Evolutionary conservation across 2,329 filamentous ascomycete genomes (phyloP).

Genomic region (Xylariaceae sp.): DNA sequence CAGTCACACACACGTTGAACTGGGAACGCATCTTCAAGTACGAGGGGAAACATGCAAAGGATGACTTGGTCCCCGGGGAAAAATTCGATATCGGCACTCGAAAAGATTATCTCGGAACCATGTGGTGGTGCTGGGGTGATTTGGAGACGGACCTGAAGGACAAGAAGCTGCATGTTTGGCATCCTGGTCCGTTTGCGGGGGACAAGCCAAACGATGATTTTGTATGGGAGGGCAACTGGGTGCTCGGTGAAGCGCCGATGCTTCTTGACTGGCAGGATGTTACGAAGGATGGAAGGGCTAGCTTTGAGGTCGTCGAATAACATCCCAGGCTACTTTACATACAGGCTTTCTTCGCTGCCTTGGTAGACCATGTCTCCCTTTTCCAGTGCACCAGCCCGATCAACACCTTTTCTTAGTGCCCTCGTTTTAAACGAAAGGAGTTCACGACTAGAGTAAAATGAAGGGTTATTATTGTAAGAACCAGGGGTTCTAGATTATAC

Average conservation of each 20-base stretch:
- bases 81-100: conserved; percentile 13
- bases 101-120: conserved; percentile 9
- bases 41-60: conserved; percentile 15
- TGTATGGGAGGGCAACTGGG: conserved; percentile 19
- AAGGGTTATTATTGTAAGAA: too few species aligned
- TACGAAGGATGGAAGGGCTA: conserved; percentile 9
- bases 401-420: too few species aligned
- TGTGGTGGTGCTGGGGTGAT: conserved; percentile 31
- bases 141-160: conserved; percentile 20
- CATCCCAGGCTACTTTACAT: background rate
- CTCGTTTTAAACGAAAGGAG: too few species aligned
- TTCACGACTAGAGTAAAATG: too few species aligned
- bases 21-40: conserved; percentile 29
- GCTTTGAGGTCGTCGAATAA: conserved; percentile 9
- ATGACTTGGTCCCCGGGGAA: conserved; percentile 16
- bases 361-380: too few species aligned
- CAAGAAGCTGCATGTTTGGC: conserved; percentile 22
- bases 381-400: too few species aligned
- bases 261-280: conserved; percentile 19
- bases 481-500: too few species aligned
- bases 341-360: too few species aligned
- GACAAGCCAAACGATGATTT: conserved; percentile 17
- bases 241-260: conserved; percentile 20
- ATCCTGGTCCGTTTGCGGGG: background rate
- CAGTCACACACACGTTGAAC: conserved; percentile 15